Percentiles rank a stretch among this genome's conserved stretches.
phyloP scores from a whole-genome alignment of 2,329 filamentous ascomycete genomes.

The Exophiala aquamarina region DNA sequence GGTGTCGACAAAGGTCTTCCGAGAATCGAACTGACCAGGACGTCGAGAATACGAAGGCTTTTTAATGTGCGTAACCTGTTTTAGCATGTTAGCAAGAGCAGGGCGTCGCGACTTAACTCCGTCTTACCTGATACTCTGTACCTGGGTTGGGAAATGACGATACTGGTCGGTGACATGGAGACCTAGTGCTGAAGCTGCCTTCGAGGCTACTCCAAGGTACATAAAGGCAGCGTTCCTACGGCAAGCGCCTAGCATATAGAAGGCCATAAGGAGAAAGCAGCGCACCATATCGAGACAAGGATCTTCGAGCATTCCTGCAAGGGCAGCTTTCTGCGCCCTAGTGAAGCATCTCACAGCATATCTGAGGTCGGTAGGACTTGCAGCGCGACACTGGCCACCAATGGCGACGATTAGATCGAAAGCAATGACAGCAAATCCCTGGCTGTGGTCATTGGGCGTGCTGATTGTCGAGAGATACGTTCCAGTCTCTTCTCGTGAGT shows the following conservation, averaged over 20 bases:
- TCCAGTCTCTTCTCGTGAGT: constrained; percentile 32
- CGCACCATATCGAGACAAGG: constrained; percentile 55
- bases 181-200: constrained; percentile 58
- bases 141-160: constrained; percentile 10
- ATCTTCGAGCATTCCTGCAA: constrained; percentile 54
- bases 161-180: constrained; percentile 47
- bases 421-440: constrained; percentile 29
- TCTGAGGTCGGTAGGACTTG: constrained; percentile 29
- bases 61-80: constrained; percentile 46
- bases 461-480: constrained; percentile 3
- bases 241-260: constrained; percentile 60
- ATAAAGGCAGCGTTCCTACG: constrained; percentile 62
- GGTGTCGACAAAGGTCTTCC: constrained; percentile 43
- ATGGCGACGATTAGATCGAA: constrained; percentile 52
- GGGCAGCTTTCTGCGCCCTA: constrained; percentile 48
- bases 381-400: constrained; percentile 49
- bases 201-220: constrained; percentile 61
- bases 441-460: background rate
- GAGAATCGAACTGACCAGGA: constrained; percentile 50
- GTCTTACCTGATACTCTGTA: constrained; percentile 16
- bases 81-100: constrained; percentile 1
- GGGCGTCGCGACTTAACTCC: background rate
- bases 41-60: constrained; percentile 50
- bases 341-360: constrained; percentile 47
- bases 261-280: constrained; percentile 57